These are phyloP conservation scores for Pholiota molesta DNA, from an alignment of 768 basidiomycete species.

Conservation along the genomic window DNA sequence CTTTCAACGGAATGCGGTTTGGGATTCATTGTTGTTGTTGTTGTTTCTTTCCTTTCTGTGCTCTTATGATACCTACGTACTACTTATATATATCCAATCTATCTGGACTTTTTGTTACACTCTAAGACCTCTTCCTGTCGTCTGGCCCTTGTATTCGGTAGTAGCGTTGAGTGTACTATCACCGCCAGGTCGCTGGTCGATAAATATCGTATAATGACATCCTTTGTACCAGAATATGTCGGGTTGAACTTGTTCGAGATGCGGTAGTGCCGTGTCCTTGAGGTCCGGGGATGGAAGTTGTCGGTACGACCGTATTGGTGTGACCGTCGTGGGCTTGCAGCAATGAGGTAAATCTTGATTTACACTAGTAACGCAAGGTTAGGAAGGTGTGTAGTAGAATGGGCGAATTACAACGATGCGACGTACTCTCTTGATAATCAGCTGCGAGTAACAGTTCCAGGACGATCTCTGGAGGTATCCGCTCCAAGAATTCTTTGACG, in stretches of 20 bases:
- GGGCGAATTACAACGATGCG: too few relatives aligned
- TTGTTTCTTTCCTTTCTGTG: conserved; percentile 1
- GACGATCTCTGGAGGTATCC: conserved; percentile 85
- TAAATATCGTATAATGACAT: not conserved
- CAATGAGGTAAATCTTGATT: not conserved
- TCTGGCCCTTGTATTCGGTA: not conserved
- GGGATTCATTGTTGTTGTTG: not conserved
- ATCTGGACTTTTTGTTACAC: not conserved
- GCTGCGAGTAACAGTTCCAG: conserved; percentile 80
- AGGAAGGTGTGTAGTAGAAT: not conserved
- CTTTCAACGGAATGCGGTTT: not conserved
- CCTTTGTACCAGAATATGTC: not conserved
- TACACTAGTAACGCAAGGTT: not conserved
- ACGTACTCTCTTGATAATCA: conserved; percentile 66
- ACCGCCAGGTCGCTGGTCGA: too few relatives aligned
- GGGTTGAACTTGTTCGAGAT: too few relatives aligned
- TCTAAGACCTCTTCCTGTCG: not conserved
- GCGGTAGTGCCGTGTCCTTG: too few relatives aligned
- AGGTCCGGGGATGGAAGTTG: not conserved
- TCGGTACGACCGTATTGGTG: not conserved
- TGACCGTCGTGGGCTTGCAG: not conserved
- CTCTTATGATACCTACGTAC: conserved; percentile 10
- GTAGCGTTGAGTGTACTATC: not conserved
- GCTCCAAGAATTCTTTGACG: conserved; percentile 73
- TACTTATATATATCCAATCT: conserved; percentile 8